These are phyloP conservation scores for Mucor mucedo DNA, from an alignment of 371 early-diverging fungal genomes.

Conservation along the genomic window DNA sequence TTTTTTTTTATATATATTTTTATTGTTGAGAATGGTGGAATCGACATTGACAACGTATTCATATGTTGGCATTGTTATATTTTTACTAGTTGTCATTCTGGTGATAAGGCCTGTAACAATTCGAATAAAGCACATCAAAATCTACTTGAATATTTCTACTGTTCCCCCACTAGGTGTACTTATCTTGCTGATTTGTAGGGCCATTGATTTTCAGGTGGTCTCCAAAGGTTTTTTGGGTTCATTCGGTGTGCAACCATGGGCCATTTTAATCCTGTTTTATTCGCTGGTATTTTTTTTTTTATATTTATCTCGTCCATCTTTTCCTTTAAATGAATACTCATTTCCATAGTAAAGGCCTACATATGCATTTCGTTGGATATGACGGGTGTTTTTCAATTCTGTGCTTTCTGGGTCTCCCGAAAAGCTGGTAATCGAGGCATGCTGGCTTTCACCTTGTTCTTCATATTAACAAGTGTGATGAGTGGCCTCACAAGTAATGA, in stretches of 20 bases:
- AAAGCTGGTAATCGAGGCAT: slow-evolving; percentile 64
- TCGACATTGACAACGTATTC: slow-evolving; percentile 42
- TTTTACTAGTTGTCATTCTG: slow-evolving; percentile 53
- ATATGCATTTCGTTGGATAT: slow-evolving; percentile 85
- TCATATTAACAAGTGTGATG: slow-evolving; percentile 71
- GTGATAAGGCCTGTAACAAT: slow-evolving; percentile 61
- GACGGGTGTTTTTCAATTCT: slow-evolving; percentile 75
- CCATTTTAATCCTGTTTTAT: slow-evolving; percentile 77
- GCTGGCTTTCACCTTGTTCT: slow-evolving; percentile 70
- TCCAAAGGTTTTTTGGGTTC: slow-evolving; percentile 67
- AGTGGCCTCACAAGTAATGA: slow-evolving; percentile 82
- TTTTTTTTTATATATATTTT: background rate
- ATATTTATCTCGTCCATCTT: background rate
- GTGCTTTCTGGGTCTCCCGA: slow-evolving; percentile 70
- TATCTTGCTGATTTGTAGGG: slow-evolving; percentile 60
- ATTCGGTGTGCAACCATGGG: slow-evolving; percentile 74
- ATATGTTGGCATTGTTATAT: slow-evolving; percentile 59
- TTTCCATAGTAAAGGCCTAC: slow-evolving; percentile 57
- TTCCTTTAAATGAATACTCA: background rate
- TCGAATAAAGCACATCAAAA: slow-evolving; percentile 35
- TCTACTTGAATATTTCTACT: slow-evolving; percentile 67
- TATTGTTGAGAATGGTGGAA: slow-evolving; percentile 11
- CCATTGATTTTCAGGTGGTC: slow-evolving; percentile 59
- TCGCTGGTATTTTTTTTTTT: slow-evolving; percentile 53
- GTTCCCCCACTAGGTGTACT: slow-evolving; percentile 71